phyloP scores from a whole-genome alignment of 306 rosid species.

The Hippophae gyantsensis region DNA sequence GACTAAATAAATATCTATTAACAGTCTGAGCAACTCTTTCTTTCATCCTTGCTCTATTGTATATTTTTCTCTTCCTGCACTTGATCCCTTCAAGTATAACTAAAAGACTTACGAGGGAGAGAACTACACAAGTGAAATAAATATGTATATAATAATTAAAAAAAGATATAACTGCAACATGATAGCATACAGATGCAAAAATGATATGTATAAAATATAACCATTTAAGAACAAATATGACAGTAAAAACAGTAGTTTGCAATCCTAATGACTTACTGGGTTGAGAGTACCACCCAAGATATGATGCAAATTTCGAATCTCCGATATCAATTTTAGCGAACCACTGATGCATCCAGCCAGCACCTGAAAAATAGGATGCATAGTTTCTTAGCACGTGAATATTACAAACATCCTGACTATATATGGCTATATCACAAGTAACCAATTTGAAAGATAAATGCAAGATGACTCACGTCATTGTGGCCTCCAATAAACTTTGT shows the following conservation, averaged over 20 bases:
- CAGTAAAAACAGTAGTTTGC: background rate
- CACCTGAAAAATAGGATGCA: constrained; percentile 41
- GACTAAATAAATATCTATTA: too few species aligned
- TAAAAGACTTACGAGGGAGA: too few species aligned
- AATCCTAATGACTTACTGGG: constrained; percentile 50
- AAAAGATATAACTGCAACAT: too few species aligned
- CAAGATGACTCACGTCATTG: constrained; percentile 58
- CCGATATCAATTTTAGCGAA: constrained; percentile 50
- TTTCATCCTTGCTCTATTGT: too few species aligned
- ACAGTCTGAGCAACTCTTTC: too few species aligned
- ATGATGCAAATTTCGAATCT: constrained; percentile 77
- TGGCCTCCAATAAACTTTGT: constrained; percentile 90
- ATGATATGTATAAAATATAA: background rate
- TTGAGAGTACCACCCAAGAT: constrained; percentile 83
- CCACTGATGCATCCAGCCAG: constrained; percentile 89
- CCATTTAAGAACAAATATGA: background rate
- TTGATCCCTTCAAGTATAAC: too few species aligned
- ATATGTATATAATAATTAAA: too few species aligned
- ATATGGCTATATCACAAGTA: too few species aligned
- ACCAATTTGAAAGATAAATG: too few species aligned
- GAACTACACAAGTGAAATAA: too few species aligned
- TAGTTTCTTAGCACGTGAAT: constrained; percentile 2
- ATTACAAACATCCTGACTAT: constrained; percentile 1
- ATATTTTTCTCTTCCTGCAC: too few species aligned
- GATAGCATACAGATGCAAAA: too few species aligned